These are phyloP conservation scores for Penicillium sp. DNA, from an alignment of 2,329 filamentous ascomycete genomes.

Conservation along the genomic window DNA sequence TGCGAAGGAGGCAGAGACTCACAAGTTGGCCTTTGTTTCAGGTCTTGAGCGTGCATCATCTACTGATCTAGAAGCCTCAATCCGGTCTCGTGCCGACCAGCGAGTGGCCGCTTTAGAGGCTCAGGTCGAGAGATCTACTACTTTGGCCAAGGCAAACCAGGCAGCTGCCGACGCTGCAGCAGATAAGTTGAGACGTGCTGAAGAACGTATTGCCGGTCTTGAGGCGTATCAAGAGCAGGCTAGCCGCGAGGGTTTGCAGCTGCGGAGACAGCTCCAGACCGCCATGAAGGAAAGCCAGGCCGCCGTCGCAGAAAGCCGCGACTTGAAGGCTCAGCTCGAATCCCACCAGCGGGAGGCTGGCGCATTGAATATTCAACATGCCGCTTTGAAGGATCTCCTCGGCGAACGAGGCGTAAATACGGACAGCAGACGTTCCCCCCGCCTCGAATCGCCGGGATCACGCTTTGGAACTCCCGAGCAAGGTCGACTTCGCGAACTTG, in stretches of 20 bases:
- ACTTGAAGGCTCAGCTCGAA: slow-evolving; percentile 78
- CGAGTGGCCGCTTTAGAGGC: slow-evolving; percentile 72
- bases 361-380: slow-evolving; percentile 86
- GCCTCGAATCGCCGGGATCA: slow-evolving; percentile 70
- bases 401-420: slow-evolving; percentile 83
- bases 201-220: slow-evolving; percentile 93
- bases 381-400: slow-evolving; percentile 87
- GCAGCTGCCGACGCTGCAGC: slow-evolving; percentile 81
- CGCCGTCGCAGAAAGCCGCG: slow-evolving; percentile 75
- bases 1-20: slow-evolving; percentile 80
- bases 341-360: slow-evolving; percentile 91
- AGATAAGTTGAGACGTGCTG: slow-evolving; percentile 85
- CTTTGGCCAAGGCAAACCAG: slow-evolving; percentile 82
- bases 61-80: slow-evolving; percentile 37
- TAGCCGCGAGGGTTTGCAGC: slow-evolving; percentile 84
- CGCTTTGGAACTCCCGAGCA: slow-evolving; percentile 77
- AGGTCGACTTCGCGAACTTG: slow-evolving; percentile 75
- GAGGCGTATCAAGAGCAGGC: slow-evolving; percentile 98
- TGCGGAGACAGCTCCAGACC: slow-evolving; percentile 84
- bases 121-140: slow-evolving; percentile 75
- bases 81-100: slow-evolving; percentile 43
- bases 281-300: slow-evolving; percentile 79
- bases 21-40: slow-evolving; percentile 76
- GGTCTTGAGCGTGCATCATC: slow-evolving; percentile 73
- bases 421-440: slow-evolving; percentile 65